Base-by-base conservation (phyloP, 2,329 filamentous ascomycete species). In the Ophiostoma ulmi region DNA sequence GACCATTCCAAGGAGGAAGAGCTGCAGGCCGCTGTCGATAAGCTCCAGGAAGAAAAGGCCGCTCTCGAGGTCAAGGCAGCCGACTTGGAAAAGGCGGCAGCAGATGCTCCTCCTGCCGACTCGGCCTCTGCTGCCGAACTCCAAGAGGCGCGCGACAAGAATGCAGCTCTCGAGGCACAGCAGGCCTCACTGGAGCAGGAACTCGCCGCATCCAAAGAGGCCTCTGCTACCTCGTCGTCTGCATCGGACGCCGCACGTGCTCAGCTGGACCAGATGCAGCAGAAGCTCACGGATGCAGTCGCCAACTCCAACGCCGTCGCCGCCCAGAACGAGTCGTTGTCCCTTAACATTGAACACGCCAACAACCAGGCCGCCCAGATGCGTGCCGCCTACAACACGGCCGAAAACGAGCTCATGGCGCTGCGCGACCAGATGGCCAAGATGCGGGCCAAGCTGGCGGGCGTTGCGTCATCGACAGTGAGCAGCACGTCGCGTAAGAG, bases 401-500 rank as follows among this genome's bases (percentile, higher is more conserved):
- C 73, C 2, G 70, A 66, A 1, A 71, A 72, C 1, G 71, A 74
- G 14, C 44, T 72, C 10, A 41, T 66, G 44, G 65, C 67, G 3
- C 73, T 75, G 44, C 72, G 68, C 3, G 58, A 58, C 38, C 71
- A 75, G 66, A 44, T 75, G 17, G 70, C 71, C 35, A 72, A 73
- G 63, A 44, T 73, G 61, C 72, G 71, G n/a, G 35, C 67, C 1
- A 72, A 65, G 52, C 66, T 72, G 20, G 58, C 73, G 1, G 69
- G 66, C 1, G 48, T 65, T 1, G 67, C 69, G 10, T 36, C 35
- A 2, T 67, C 71, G 14, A 48, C 65, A 8, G 38, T 44, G 36
- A 63, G 55, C 31, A 35, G 52, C 17, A 26, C 55, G 5, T 41
- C 67, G 44, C 66, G 41, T 13, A 31, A 48, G 26, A 68, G 66